Percentiles rank a stretch among this genome's conserved stretches.
phyloP scores from a whole-genome alignment of 208 protist species.

The Acanthamoeba castellanii region DNA sequence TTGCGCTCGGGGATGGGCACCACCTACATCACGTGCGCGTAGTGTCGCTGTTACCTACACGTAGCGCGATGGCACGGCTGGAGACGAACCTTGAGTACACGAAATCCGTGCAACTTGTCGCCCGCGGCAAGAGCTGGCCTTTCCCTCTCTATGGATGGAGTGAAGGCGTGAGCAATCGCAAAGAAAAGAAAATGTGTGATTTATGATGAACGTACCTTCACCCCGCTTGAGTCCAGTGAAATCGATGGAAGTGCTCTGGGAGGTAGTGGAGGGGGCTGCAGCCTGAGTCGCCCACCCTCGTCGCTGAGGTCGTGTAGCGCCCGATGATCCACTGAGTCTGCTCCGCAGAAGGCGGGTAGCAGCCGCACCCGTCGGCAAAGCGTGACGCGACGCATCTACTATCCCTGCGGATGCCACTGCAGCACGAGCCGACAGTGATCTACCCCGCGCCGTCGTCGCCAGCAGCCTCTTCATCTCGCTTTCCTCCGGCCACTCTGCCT shows the following conservation, averaged over 20 bases:
- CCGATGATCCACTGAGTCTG: neutral
- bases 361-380: too few relatives aligned
- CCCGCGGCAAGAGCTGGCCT: neutral
- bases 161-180: neutral
- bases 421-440: neutral
- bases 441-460: neutral
- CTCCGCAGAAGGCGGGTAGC: neutral
- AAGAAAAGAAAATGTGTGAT: neutral
- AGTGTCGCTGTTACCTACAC: neutral
- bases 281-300: neutral
- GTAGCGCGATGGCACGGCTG: neutral
- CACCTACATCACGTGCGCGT: constrained; percentile 31
- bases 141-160: constrained; percentile 20
- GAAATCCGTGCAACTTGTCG: constrained; percentile 6
- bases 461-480: constrained; percentile 1
- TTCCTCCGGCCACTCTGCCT: neutral
- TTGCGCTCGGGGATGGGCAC: constrained; percentile 69
- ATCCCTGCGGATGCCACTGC: neutral
- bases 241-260: neutral
- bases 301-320: neutral
- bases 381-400: neutral
- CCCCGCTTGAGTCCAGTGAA: neutral
- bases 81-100: neutral
- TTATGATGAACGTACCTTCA: neutral
- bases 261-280: neutral